These are phyloP conservation scores for Rhynchospora pubera DNA, from an alignment of 176 grass and related monocot genomes.

Conservation along the genomic window DNA sequence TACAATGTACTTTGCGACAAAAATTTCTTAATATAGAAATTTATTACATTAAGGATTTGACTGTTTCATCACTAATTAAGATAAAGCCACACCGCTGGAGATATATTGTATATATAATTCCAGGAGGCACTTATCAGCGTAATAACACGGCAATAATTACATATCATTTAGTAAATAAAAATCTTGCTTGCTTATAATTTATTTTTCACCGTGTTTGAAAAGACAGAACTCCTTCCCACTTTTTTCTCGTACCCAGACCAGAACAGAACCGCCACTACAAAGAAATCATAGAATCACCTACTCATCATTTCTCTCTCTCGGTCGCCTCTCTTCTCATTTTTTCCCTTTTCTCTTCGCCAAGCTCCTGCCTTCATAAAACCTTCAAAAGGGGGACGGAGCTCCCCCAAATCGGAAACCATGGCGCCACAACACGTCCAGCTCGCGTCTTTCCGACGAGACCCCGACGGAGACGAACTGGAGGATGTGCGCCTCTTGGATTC, in stretches of 20 bases:
- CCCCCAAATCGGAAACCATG: constrained; percentile 1
- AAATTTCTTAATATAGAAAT: too few species aligned
- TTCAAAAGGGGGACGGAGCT: background rate
- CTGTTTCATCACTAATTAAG: background rate
- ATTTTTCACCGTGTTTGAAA: background rate
- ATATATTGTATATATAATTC: background rate
- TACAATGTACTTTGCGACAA: background rate
- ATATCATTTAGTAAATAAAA: background rate
- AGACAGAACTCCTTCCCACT: background rate
- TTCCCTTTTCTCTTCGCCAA: constrained; percentile 9
- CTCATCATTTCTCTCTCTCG: background rate
- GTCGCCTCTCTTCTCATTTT: background rate
- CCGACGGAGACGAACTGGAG: constrained; percentile 53
- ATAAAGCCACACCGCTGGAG: background rate
- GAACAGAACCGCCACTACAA: background rate
- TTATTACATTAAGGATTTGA: background rate
- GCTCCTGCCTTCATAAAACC: constrained; percentile 7
- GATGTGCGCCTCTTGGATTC: constrained; percentile 70
- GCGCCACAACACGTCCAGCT: constrained; percentile 61
- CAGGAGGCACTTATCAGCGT: background rate
- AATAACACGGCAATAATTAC: background rate
- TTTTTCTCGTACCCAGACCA: background rate
- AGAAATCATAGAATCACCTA: constrained; percentile 4
- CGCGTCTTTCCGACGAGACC: constrained; percentile 6
- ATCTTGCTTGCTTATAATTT: background rate